Base-by-base conservation (phyloP, 2,329 filamentous ascomycete genomes). In the Aspergillus sp. region DNA sequence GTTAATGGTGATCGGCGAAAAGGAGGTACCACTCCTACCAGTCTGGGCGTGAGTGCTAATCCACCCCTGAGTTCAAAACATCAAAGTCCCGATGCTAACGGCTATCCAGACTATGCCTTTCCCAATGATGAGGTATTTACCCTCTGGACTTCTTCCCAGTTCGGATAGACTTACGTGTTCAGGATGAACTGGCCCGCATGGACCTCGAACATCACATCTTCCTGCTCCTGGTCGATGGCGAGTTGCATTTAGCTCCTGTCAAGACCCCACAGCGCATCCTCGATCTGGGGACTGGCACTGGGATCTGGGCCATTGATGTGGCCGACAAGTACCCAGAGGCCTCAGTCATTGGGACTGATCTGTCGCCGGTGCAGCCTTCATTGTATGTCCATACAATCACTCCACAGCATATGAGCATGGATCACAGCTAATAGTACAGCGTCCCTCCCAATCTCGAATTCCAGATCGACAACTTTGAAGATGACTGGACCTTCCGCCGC, bases 171-270 rank as follows among this genome's bases (percentile, higher is more conserved):
- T 31, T 19, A 46, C 19, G 17, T 27, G 21, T 15, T 19, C 12
- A 51, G 48, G 48, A 51, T 27, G 48, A 51, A 39, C 48, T 51
- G 15, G 48, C 37, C 12, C 56, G 51, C n/a, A 54, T 50, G 19
- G 45, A 58, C 27, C 39, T 55, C 27, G 43, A 55, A 33, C 62
- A 51, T 23, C 46, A 56, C 5, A 51, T 51, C 15, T 50, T 44
- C 54, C 40, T 49, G 4, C 40, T 56, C 17, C 39, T 56, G 8
- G 23, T 56, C 11, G 54, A 43, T 4, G 47, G 47, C 11, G 27
- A 44, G 17, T 17, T 56, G 12, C 31, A 43, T 23, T 33, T 56
- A 14, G 37, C 46, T 3, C 54, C 54, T 12, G 15, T 56, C 15
- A 44, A 31, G 8, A 19, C 24, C 11, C 54, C 54, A 21, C 54